phyloP scores from a whole-genome alignment of 192 early-diverging fungal species.

The Coemansia asiatica region DNA sequence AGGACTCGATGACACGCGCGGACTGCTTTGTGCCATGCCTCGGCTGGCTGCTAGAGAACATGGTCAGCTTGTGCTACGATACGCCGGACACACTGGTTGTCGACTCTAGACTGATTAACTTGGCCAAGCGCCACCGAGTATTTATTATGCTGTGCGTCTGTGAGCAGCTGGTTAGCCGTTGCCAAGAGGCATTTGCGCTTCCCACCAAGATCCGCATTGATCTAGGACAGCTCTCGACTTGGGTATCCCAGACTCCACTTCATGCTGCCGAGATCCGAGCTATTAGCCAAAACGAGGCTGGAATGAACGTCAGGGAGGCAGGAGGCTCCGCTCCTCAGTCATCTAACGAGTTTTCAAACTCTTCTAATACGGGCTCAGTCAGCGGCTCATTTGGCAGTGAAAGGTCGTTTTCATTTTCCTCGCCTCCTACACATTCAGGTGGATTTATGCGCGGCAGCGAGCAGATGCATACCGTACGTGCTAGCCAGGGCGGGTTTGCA shows the following conservation, averaged over 20 bases:
- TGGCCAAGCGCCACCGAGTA: conserved; percentile 69
- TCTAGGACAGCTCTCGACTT: conserved; percentile 30
- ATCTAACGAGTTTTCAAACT: background rate
- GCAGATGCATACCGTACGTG: conserved; percentile 21
- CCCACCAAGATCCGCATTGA: conserved; percentile 47
- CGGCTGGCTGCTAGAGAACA: conserved; percentile 74
- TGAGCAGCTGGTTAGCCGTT: conserved; percentile 51
- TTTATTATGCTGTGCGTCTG: conserved; percentile 61
- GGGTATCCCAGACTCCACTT: conserved; percentile 41
- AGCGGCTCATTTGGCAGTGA: conserved; percentile 10
- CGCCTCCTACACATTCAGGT: conserved; percentile 15
- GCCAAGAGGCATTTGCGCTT: conserved; percentile 55
- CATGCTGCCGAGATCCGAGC: conserved; percentile 30
- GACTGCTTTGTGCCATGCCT: conserved; percentile 63
- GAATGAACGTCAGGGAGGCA: conserved; percentile 2
- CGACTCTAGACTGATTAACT: conserved; percentile 61
- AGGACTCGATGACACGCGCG: conserved; percentile 38
- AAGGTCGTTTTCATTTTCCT: conserved; percentile 36
- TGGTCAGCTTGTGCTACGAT: conserved; percentile 69
- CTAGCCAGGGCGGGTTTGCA: conserved; percentile 39
- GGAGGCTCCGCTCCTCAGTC: background rate
- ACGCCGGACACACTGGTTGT: conserved; percentile 60
- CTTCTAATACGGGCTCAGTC: background rate
- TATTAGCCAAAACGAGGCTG: conserved; percentile 28
- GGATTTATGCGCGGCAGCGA: conserved; percentile 36